Base-by-base conservation (phyloP, 805 yeast species). In the Vanderwaltozyma polyspora region DNA sequence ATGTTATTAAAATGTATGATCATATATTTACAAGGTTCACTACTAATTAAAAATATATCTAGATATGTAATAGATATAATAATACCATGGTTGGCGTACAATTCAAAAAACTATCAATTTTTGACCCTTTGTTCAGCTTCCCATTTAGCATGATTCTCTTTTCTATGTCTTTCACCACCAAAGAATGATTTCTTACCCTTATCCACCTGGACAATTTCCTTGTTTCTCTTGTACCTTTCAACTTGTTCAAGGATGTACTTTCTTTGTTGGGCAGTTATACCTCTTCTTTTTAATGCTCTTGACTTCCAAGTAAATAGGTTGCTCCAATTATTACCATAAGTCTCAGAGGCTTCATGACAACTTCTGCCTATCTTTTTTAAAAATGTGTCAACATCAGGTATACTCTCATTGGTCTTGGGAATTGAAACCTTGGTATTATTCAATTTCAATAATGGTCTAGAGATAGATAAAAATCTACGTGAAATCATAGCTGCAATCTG, bases 121-220 rank as follows among this genome's bases (percentile, higher is more conserved):
- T 34, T 34, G 15, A 25, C 28, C 27, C 36, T 28, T 21, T 34
- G 36, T 25, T 34, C 36, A 19, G 36, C 36, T 35, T 70, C 59
- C 59, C 72, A 55, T 42, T 70, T 71, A 8, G 94, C 89, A 13
- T 66, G 61, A 44, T 68, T 69, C 51, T 77, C 79, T 48, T 70
- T 74, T 40, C 79, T 71, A 49, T 75, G 79, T 56, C 95, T 73
- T 60, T 86, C 95, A 51, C 95, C 94, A 18, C 95, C 95, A 60
- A 75, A 65, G 48, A 64, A 66, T 47, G 70, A 68, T 67, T 84
- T 84, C 65, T 70, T 77, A n/a, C 87, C 84, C 41, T 64, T 58
- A 45, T 70, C 71, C 43, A 73, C 66, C 49, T 76, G 81, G 37
- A 62, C 49, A 37, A 81, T 61, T 15, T 70, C 66, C 35, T 66